Evolutionary conservation across 768 basidiomycete species (phyloP), one percentile per base, ranked within the genome.

Genomic region (Tylopilus cervinicoccineus): DNA sequence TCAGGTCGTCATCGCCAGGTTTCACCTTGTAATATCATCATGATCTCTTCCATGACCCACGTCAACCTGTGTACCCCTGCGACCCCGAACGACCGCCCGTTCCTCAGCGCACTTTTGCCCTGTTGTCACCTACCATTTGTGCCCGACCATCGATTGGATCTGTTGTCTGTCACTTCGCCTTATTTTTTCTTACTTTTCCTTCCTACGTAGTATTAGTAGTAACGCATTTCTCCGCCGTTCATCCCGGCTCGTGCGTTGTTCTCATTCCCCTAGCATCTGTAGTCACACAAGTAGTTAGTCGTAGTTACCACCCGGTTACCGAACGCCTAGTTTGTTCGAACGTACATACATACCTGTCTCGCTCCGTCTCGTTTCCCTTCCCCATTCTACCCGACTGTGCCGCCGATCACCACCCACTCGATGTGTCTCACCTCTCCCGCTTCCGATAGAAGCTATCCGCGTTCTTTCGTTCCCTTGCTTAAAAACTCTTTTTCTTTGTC

Each of bases 271-370:
- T n/a, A n/a, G 20, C 51, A 61, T 58, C 56, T 56, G 62, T 65
- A 69, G 65, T 66, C 66, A 60, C 57, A 57, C n/a, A n/a, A n/a
- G n/a, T n/a, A n/a, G 42, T 48, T 62, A 59, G 49, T 48, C 45
- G 31, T 58, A 54, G 62, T 65, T 62, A 60, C 61, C 54, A 51
- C 29, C 26, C 37, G 24, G 54, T 63, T 53, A 56, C 48, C 61
- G 74, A 80, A 53, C 53, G 19, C 44, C 72, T 73, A 72, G 64
- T 62, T 52, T 32, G 51, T 43, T 54, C 38, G 22, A 31, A 40
- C 46, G 19, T 47, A 52, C 49, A 13, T 51, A 52, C 51, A 20
- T 53, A 50, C 47, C 53, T 58, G 58, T 52, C 52, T 50, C 38
- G 12, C 4, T 8, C 23, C 10, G 8, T 5, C 9, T 27, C 20